phyloP scores from a whole-genome alignment of 441 rosid genomes.

The Syzygium malaccense region DNA sequence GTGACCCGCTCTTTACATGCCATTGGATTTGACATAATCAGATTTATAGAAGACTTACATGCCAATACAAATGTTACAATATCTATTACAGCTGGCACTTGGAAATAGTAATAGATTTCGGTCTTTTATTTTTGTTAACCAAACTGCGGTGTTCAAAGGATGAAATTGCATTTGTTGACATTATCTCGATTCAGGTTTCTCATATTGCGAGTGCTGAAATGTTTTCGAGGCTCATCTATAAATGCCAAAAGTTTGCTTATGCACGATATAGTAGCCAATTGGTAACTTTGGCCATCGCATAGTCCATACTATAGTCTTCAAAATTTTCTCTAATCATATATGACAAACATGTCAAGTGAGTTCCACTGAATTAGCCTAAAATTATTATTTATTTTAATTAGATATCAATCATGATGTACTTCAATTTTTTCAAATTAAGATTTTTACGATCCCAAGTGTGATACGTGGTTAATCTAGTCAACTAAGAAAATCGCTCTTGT shows the following conservation, averaged over 20 bases:
- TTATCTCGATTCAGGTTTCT: too few species aligned
- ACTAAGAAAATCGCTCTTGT: rapidly evolving
- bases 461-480: neutral
- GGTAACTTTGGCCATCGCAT: neutral
- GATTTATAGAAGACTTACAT: neutral
- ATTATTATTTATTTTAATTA: neutral
- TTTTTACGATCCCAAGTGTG: rapidly evolving
- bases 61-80: too few species aligned
- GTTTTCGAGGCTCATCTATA: neutral
- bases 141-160: neutral
- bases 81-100: too few species aligned
- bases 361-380: neutral
- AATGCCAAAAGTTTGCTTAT: neutral
- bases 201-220: neutral
- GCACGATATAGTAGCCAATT: neutral
- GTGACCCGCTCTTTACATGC: neutral
- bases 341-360: neutral
- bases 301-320: neutral
- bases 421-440: neutral
- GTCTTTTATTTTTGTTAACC: too few species aligned
- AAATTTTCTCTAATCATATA: neutral
- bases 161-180: neutral
- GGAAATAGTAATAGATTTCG: too few species aligned
- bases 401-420: rapidly evolving
- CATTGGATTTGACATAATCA: neutral